These are phyloP conservation scores for Calonectria multiphialidica DNA, from an alignment of 2,329 filamentous ascomycete genomes.

Conservation along the genomic window DNA sequence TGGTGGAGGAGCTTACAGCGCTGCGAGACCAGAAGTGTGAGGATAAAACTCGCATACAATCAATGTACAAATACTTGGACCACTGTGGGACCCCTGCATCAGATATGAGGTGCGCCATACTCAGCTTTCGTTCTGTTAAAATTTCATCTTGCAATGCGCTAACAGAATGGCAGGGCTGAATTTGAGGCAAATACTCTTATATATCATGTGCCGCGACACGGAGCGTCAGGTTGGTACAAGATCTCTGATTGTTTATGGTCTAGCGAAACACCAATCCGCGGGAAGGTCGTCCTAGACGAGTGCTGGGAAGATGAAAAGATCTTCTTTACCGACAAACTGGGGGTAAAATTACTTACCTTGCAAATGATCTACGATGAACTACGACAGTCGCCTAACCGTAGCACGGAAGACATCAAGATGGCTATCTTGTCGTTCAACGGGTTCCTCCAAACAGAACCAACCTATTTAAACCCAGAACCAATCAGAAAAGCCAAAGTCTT, in stretches of 20 bases:
- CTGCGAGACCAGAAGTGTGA: not conserved
- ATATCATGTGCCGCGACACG: not conserved
- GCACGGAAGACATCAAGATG: slow-evolving; percentile 4
- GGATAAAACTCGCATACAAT: not conserved
- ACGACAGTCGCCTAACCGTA: slow-evolving; percentile 3
- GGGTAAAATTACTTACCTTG: slow-evolving; percentile 26
- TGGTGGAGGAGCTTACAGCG: not conserved
- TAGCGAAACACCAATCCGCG: slow-evolving; percentile 22
- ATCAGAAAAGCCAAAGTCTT: slow-evolving; percentile 29
- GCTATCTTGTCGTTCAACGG: slow-evolving; percentile 24
- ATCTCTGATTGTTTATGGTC: slow-evolving; percentile 33
- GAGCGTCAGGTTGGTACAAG: slow-evolving; percentile 18
- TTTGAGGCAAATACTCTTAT: slow-evolving; percentile 26
- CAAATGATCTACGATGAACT: slow-evolving; percentile 38
- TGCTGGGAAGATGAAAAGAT: not conserved
- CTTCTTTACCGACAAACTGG: slow-evolving; percentile 28
- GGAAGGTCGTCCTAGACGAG: slow-evolving; percentile 23
- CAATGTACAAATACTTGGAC: slow-evolving; percentile 28
- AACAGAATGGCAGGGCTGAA: slow-evolving; percentile 10
- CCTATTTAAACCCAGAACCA: slow-evolving; percentile 13
- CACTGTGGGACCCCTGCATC: not conserved
- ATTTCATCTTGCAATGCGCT: slow-evolving; percentile 4
- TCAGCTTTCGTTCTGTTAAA: not conserved
- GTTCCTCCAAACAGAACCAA: not conserved
- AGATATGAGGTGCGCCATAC: slow-evolving; percentile 14